Base-by-base conservation (phyloP, 495 filamentous ascomycete genomes). In the Hypoxylon intermedium region DNA sequence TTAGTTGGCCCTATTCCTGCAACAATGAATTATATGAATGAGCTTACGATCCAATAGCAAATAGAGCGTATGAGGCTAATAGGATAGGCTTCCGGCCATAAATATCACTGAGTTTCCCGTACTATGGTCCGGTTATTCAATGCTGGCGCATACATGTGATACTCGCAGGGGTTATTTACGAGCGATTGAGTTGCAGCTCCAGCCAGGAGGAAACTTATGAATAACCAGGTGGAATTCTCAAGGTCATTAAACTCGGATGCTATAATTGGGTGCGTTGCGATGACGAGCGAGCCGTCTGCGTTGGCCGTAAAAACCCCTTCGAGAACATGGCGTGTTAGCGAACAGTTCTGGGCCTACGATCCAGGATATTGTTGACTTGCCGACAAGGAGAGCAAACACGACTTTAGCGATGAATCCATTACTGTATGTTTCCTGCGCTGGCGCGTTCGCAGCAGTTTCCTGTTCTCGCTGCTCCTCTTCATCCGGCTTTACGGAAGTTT, bases 191-290 rank as follows among this genome's bases (percentile, higher is more conserved):
- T 83, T 1, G 83, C 82, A 13, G 83, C 85, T 0, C 79, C 72
- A 11, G 85, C 85, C 3, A 91, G 68, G 0, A 78, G 77, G 64
- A 87, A 90, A 38, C 79, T 82, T 5, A 85, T 87, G 7, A 87
- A 82, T n/a, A 91, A 67, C 88, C 87, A 91, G 50, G 76, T 85
- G 1, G 84, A 85, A 55, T 83, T 76, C 6, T 75, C 76, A 7
- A 89, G 65, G 24, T 75, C 76, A 56, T 84, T 74, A 70, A 90
- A 89, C 52, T 89, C 83, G 28, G 88, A 91, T 0, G 87, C 83
- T 28, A 91, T 85, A 30, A 71, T 75, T 6, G 79, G 79, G 30
- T 87, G 80, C 0, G 85, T 85, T 0, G 87, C 86, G 45, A 90
- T 73, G 0, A 90, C 76, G 0, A 91, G 76, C 0, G 85, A 85